phyloP scores from a whole-genome alignment of 441 rosid species.

The Macaranga tanarius region DNA sequence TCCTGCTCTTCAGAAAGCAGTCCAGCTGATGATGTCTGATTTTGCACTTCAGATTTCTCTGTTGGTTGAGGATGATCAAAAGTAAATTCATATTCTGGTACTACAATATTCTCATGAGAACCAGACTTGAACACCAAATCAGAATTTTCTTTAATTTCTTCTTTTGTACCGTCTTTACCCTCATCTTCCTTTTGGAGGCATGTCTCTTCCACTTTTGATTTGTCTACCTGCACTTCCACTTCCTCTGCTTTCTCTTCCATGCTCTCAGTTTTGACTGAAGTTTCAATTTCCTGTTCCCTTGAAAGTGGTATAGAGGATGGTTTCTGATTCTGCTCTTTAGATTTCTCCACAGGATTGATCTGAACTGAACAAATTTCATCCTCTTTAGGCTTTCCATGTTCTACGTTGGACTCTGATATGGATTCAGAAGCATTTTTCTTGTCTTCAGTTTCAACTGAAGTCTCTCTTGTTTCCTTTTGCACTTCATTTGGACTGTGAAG shows the following conservation, averaged over 20 bases:
- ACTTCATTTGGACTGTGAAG: slow-evolving; percentile 24
- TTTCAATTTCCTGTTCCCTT: slow-evolving; percentile 25
- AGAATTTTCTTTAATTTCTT: slow-evolving; percentile 22
- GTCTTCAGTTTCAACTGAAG: slow-evolving; percentile 22
- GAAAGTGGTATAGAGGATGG: slow-evolving; percentile 18
- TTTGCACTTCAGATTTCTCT: slow-evolving; percentile 16
- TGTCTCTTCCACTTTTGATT: slow-evolving; percentile 20
- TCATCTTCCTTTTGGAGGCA: slow-evolving; percentile 17
- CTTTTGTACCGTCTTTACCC: neutral
- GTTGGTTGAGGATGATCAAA: neutral
- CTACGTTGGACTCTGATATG: slow-evolving; percentile 19
- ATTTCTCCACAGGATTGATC: slow-evolving; percentile 28
- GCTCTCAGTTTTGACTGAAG: slow-evolving; percentile 22
- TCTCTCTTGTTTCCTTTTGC: slow-evolving; percentile 12
- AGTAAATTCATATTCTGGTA: slow-evolving; percentile 1
- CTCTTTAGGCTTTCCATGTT: slow-evolving; percentile 13
- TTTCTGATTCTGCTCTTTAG: slow-evolving; percentile 23
- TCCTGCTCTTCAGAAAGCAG: slow-evolving; percentile 17
- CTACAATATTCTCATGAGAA: slow-evolving; percentile 10
- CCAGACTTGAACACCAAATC: slow-evolving; percentile 5
- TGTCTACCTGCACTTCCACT: neutral
- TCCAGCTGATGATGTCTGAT: neutral
- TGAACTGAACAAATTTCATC: slow-evolving; percentile 23
- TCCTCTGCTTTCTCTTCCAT: slow-evolving; percentile 26
- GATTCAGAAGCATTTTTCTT: slow-evolving; percentile 20